These are phyloP conservation scores for Trichothecium roseum DNA, from an alignment of 2,329 filamentous ascomycete species.

Conservation along the genomic window DNA sequence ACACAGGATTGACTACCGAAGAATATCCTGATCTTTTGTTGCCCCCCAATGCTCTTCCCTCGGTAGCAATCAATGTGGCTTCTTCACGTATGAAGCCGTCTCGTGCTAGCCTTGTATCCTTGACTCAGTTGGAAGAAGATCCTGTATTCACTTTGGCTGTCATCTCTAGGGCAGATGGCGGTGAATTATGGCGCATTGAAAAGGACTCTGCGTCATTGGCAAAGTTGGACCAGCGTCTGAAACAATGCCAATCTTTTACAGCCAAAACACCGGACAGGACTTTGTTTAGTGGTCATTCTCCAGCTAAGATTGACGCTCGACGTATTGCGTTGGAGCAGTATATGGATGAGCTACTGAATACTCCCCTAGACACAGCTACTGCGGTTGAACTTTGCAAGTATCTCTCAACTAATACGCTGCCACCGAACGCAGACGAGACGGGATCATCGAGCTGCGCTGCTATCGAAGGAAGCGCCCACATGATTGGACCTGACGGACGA, in stretches of 20 bases:
- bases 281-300: conserved; percentile 85
- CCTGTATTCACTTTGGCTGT: conserved; percentile 88
- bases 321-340: conserved; percentile 74
- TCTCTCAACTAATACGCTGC: conserved; percentile 58
- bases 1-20: conserved; percentile 69
- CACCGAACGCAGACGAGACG: conserved; percentile 50
- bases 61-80: conserved; percentile 76
- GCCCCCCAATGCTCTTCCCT: conserved; percentile 78
- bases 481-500: conserved; percentile 50
- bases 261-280: conserved; percentile 73
- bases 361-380: conserved; percentile 64
- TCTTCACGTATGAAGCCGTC: conserved; percentile 94
- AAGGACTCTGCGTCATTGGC: conserved; percentile 77
- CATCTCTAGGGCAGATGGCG: conserved; percentile 62
- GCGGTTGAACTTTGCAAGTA: conserved; percentile 81
- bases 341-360: conserved; percentile 76
- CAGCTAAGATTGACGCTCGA: conserved; percentile 83
- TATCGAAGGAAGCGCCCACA: conserved; percentile 18
- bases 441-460: conserved; percentile 13
- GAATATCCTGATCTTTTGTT: conserved; percentile 80
- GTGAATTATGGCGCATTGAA: conserved; percentile 87
- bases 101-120: conserved; percentile 68
- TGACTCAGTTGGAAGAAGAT: conserved; percentile 78
- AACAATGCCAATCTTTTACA: conserved; percentile 60
- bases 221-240: conserved; percentile 74